Evolutionary conservation across 2,329 filamentous ascomycete genomes (phyloP).

Genomic region (Colletotrichum plurivorum): DNA sequence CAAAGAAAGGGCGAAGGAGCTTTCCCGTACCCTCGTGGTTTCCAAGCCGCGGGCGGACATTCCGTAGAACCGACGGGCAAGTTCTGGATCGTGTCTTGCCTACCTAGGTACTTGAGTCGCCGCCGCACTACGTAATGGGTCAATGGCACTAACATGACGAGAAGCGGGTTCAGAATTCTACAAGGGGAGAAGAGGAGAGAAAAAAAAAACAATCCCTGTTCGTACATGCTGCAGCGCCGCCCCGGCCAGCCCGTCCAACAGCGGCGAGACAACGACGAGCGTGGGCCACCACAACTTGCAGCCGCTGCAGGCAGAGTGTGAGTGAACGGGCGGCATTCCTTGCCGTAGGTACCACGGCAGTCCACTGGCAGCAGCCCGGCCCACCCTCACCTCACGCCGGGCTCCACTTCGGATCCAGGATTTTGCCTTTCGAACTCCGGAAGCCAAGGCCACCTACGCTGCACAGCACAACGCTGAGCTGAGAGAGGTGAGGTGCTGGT

Average conservation of each 20-base stretch:
- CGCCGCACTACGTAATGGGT: slow-evolving; percentile 31
- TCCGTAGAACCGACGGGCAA: slow-evolving; percentile 20
- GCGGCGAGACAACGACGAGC: neutral
- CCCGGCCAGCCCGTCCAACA: neutral
- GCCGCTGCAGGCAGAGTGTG: slow-evolving; percentile 27
- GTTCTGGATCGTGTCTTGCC: slow-evolving; percentile 1
- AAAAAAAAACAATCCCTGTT: neutral
- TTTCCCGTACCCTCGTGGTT: slow-evolving; percentile 20
- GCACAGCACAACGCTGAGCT: slow-evolving; percentile 3
- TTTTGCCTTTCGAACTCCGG: slow-evolving; percentile 24
- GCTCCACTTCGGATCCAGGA: slow-evolving; percentile 36
- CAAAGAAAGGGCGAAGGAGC: slow-evolving; percentile 6
- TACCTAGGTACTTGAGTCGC: slow-evolving; percentile 6
- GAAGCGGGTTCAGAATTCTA: too few species aligned
- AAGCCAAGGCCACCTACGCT: slow-evolving; percentile 21
- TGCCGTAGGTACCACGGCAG: slow-evolving; percentile 9
- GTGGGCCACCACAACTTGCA: slow-evolving; percentile 12
- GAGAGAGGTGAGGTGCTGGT: too few species aligned
- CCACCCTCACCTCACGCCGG: slow-evolving; percentile 23
- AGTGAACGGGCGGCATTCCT: slow-evolving; percentile 1
- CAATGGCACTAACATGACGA: slow-evolving; percentile 10
- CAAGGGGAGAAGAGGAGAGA: neutral
- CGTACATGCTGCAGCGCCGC: neutral
- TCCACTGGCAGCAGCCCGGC: slow-evolving; percentile 1
- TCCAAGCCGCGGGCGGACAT: slow-evolving; percentile 26